Base-by-base conservation (phyloP, 768 basidiomycete genomes). In the Porpolomopsis calyptriformis region DNA sequence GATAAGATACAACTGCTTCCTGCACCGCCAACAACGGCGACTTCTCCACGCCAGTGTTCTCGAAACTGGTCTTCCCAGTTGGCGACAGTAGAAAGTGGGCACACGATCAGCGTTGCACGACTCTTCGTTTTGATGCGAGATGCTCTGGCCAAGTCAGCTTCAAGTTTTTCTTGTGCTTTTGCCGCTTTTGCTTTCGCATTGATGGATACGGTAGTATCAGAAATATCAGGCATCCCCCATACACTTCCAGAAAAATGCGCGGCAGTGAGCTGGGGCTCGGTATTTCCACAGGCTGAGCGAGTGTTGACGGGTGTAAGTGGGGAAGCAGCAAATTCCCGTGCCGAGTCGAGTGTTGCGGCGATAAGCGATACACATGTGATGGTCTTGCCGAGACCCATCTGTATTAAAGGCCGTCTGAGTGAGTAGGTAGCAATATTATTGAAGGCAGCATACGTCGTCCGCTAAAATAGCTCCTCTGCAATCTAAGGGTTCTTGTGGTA, bases 11-110 rank as follows among this genome's bases (percentile, higher is more conserved):
- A 53, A 45, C 51, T 49, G 9, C 69, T 70, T 31, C 82, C 81
- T 31, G 71, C 73, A 10, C 91, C 91, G 16, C 93, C 91, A 45
- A 84, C 71, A 34, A 96, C 83, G 19, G 72, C 70, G 2, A 96
- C 91, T 45, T 82, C 77, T 6, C 92, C 92, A 52, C 76, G 77
- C 92, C 92, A 97, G 61, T 99, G 96, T 59, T 99, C 96, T 48
- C 85, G 78, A 57, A 99, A 90, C 63, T 99, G 96, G 47, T 94
- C 90, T 66, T 99, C 96, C 96, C 96, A 99, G 58, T 98, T 98
- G 40, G 88, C 80, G 2, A 99, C 91, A 4, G 96, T 99, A 9
- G 90, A 92, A 29, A 99, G 72, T 5, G 96, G 96, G 56, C 96
- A 98, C 23, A 99, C 76, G 55, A 99, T 89, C n/a, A 99, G 67